Conservation (phyloP, 495 filamentous ascomycete species). For the Penicillium paxilli region DNA sequence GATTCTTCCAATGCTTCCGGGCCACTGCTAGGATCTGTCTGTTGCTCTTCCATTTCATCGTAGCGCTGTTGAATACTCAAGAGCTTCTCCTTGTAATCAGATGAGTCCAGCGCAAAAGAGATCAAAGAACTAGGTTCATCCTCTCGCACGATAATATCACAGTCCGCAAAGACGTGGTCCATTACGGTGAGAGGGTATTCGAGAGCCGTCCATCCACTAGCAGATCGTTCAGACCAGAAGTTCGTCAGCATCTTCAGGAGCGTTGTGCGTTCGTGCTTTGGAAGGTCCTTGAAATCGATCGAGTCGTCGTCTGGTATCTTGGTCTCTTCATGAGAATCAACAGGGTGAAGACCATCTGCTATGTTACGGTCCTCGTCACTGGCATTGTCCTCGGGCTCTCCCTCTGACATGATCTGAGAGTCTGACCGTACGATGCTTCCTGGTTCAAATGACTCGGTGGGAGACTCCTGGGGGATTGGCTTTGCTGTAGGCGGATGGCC, state of each 20-base stretch:
- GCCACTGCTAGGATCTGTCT: slow-evolving; percentile 19
- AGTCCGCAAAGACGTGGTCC: slow-evolving; percentile 96
- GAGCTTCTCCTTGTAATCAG: slow-evolving; percentile 81
- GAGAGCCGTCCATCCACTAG: slow-evolving; percentile 91
- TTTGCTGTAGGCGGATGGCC: slow-evolving; percentile 20
- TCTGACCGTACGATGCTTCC: slow-evolving; percentile 49
- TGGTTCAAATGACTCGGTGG: slow-evolving; percentile 46
- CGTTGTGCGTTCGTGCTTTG: slow-evolving; percentile 86
- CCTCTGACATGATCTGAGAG: slow-evolving; percentile 62
- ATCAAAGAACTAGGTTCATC: slow-evolving; percentile 97
- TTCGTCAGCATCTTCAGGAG: slow-evolving; percentile 92
- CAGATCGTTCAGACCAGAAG: slow-evolving; percentile 97
- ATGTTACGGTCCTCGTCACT: slow-evolving; percentile 70
- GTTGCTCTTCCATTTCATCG: slow-evolving; percentile 36
- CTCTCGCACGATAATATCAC: slow-evolving; percentile 95
- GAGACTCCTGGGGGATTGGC: slow-evolving; percentile 21
- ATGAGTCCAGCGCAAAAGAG: slow-evolving; percentile 83
- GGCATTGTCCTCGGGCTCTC: slow-evolving; percentile 59
- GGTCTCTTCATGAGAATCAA: slow-evolving; percentile 62
- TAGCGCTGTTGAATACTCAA: slow-evolving; percentile 64
- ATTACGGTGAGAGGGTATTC: slow-evolving; percentile 87
- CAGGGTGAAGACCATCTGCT: slow-evolving; percentile 64
- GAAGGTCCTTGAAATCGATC: slow-evolving; percentile 69
- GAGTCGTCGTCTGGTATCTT: slow-evolving; percentile 60
- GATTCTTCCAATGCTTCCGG: slow-evolving; percentile 51